A percentile compares a stretch with the other conserved stretches of the same genome.
These are phyloP conservation scores for Aspergillus olivimuriae DNA, from an alignment of 495 filamentous ascomycete genomes.

Conservation along the genomic window DNA sequence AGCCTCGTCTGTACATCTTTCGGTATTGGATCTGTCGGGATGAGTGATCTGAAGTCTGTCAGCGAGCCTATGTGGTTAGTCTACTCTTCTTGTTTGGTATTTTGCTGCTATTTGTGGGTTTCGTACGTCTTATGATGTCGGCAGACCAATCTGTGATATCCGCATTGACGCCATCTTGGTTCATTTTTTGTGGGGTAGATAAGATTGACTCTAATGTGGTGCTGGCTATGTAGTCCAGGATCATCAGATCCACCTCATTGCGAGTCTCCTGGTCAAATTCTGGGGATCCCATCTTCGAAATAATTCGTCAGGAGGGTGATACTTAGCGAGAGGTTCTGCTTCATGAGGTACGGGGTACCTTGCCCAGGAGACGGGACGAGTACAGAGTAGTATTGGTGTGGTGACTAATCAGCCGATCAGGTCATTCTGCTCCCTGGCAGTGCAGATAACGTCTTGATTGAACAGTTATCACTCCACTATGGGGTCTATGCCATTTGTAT, in stretches of 20 bases:
- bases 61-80: not conserved
- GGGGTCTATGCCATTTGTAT: too few relatives aligned
- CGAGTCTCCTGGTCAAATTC: slow-evolving; percentile 18
- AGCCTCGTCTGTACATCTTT: slow-evolving; percentile 13
- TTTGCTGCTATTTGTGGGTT: not conserved
- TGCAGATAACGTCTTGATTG: too few relatives aligned
- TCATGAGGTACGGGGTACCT: too few relatives aligned
- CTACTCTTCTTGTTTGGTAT: too few relatives aligned
- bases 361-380: too few relatives aligned
- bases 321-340: too few relatives aligned
- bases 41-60: slow-evolving; percentile 6
- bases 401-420: too few relatives aligned
- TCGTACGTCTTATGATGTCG: slow-evolving; percentile 16
- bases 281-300: slow-evolving; percentile 6
- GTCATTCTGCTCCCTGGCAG: too few relatives aligned
- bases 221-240: slow-evolving; percentile 51
- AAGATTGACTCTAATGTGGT: slow-evolving; percentile 29
- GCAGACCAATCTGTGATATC: slow-evolving; percentile 18
- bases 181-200: slow-evolving; percentile 11
- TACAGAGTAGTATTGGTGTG: too few relatives aligned
- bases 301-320: too few relatives aligned
- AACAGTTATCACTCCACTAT: too few relatives aligned
- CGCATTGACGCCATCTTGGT: slow-evolving; percentile 1
- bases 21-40: slow-evolving; percentile 7
- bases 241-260: slow-evolving; percentile 42